phyloP scores from a whole-genome alignment of 768 basidiomycete species.

The Suillus luteus region DNA sequence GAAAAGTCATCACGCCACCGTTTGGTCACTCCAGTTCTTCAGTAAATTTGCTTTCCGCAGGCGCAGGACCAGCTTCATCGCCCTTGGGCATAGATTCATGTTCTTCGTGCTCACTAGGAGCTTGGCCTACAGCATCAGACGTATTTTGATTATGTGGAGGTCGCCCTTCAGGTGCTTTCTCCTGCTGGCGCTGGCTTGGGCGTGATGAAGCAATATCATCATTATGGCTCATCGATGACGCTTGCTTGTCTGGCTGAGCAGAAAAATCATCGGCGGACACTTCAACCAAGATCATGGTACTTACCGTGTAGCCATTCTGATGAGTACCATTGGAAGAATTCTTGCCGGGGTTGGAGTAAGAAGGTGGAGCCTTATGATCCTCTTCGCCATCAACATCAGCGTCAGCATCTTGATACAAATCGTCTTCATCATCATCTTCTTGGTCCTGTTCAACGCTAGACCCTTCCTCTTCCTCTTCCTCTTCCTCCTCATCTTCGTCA shows the following conservation, averaged over 20 bases:
- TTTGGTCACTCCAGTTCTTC: constrained; percentile 20
- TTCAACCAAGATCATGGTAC: constrained; percentile 28
- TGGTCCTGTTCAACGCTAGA: constrained; percentile 48
- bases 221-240: constrained; percentile 6
- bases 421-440: constrained; percentile 52
- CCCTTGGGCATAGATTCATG: constrained; percentile 8
- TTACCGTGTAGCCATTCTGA: constrained; percentile 63
- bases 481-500: constrained; percentile 67
- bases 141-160: constrained; percentile 31
- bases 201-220: constrained; percentile 35
- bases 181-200: constrained; percentile 63
- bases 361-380: constrained; percentile 54
- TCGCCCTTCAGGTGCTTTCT: constrained; percentile 71
- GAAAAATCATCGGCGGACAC: constrained; percentile 15
- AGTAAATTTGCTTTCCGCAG: constrained; percentile 34
- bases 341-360: constrained; percentile 54
- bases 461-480: constrained; percentile 65
- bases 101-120: constrained; percentile 15
- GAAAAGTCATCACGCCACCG: neutral
- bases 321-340: constrained; percentile 43
- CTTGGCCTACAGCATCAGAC: constrained; percentile 16
- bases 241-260: constrained; percentile 49
- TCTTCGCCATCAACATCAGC: constrained; percentile 42
- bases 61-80: constrained; percentile 32
- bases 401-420: constrained; percentile 42